Evolutionary conservation across 306 rosid genomes (phyloP).

Genomic region (Luffa acutangula): DNA sequence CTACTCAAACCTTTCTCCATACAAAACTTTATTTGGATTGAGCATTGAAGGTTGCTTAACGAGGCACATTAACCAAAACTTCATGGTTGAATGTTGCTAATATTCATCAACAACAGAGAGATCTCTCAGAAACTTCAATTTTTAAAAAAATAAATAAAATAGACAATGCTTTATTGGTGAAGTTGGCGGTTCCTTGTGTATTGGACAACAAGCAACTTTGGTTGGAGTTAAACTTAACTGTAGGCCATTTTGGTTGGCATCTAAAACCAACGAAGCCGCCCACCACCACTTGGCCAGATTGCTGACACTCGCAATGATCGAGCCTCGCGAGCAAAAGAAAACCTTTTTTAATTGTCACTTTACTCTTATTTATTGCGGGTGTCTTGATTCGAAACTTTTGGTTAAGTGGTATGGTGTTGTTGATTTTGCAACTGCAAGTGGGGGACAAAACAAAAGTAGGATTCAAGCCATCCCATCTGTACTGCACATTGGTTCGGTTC

Average conservation of each 20-base stretch:
- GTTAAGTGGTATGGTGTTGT: too few species aligned
- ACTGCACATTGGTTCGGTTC: not conserved
- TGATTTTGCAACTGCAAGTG: not conserved
- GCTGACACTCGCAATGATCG: not conserved
- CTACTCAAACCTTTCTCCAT: too few species aligned
- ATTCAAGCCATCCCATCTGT: not conserved
- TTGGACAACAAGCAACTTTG: not conserved
- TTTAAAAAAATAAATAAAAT: too few species aligned
- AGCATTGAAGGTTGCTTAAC: too few species aligned
- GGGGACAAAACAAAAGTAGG: not conserved
- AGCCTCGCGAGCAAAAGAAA: not conserved
- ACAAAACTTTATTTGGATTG: too few species aligned
- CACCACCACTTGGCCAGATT: not conserved
- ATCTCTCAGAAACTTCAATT: too few species aligned
- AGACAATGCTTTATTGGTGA: not conserved
- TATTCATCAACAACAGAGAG: too few species aligned
- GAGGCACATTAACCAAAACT: too few species aligned
- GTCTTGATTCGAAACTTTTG: too few species aligned
- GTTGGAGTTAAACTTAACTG: not conserved
- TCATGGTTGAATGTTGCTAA: too few species aligned
- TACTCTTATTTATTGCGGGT: too few species aligned
- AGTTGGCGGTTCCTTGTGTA: not conserved
- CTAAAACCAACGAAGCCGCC: not conserved
- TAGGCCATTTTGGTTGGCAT: not conserved
- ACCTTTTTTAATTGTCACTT: not conserved